A percentile compares a stretch with the other conserved stretches of the same genome.
These are phyloP conservation scores for Xylariales sp. DNA, from an alignment of 2,329 filamentous ascomycete species.

Conservation along the genomic window DNA sequence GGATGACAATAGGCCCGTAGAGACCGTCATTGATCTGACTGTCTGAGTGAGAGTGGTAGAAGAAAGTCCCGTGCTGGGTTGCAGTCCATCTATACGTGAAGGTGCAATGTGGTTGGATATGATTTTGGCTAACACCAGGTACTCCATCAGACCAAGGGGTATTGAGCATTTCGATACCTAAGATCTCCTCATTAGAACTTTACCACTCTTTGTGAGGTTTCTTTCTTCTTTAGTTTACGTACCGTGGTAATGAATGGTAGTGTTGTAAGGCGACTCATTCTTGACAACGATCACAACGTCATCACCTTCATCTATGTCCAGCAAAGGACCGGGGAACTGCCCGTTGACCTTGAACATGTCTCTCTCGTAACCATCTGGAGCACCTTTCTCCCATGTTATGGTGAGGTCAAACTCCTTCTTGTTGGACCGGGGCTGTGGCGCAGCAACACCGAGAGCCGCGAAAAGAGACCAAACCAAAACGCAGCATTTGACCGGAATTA, in stretches of 20 bases:
- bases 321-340: slow-evolving; percentile 56
- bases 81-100: too few species aligned
- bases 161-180: slow-evolving; percentile 46
- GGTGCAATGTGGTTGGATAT: too few species aligned
- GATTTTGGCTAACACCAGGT: too few species aligned
- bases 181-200: neutral
- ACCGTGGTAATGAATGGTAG: slow-evolving; percentile 48
- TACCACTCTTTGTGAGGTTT: neutral
- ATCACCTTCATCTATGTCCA: slow-evolving; percentile 50
- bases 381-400: slow-evolving; percentile 8
- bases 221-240: slow-evolving; percentile 5
- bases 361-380: slow-evolving; percentile 7
- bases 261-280: slow-evolving; percentile 42
- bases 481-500: too few species aligned
- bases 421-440: too few species aligned
- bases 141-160: too few species aligned
- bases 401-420: slow-evolving; percentile 5
- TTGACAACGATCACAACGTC: slow-evolving; percentile 37
- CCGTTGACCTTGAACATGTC: slow-evolving; percentile 36
- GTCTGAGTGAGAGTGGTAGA: too few species aligned
- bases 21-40: too few species aligned
- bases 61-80: too few species aligned
- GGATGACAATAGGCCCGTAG: too few species aligned
- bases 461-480: too few species aligned
- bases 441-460: too few species aligned